Conservation (phyloP, 495 filamentous ascomycete species). For the Eremomyces bilateralis region DNA sequence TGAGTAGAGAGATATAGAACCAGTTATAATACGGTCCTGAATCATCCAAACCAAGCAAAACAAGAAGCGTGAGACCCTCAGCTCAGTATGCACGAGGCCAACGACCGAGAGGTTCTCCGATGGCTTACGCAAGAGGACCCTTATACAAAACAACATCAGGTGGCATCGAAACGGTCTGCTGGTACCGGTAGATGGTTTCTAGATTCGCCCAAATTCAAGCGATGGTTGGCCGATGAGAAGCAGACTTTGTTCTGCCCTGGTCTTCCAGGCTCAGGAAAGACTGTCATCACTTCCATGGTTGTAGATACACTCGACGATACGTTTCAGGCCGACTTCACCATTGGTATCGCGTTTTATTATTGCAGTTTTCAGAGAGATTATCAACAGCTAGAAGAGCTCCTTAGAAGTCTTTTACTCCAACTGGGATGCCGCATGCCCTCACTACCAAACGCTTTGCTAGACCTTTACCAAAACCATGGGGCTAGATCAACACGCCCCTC, state of each 20-base stretch:
- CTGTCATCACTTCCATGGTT: slow-evolving; percentile 11
- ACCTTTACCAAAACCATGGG: slow-evolving; percentile 7
- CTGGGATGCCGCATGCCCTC: slow-evolving; percentile 11
- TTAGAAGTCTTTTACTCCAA: slow-evolving; percentile 21
- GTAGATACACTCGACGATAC: slow-evolving; percentile 17
- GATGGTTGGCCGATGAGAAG: slow-evolving; percentile 13
- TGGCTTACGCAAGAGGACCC: too few relatives aligned
- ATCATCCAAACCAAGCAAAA: too few relatives aligned
- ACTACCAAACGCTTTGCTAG: slow-evolving; percentile 12
- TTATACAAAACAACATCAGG: too few relatives aligned
- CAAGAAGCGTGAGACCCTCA: too few relatives aligned
- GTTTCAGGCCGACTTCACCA: slow-evolving; percentile 3
- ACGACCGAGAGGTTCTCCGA: too few relatives aligned
- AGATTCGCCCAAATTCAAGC: slow-evolving; percentile 15
- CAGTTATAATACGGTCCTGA: too few relatives aligned
- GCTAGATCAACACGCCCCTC: slow-evolving; percentile 8
- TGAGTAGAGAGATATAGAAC: too few relatives aligned
- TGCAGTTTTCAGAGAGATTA: slow-evolving; percentile 19
- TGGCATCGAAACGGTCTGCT: too few relatives aligned
- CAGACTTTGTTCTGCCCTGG: slow-evolving; percentile 19
- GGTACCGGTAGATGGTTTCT: slow-evolving; percentile 24
- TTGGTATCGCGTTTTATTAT: slow-evolving; percentile 22
- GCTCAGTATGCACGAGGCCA: too few relatives aligned
- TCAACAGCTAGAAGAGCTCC: slow-evolving; percentile 16
- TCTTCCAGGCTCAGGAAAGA: slow-evolving; percentile 16